Conservation (phyloP, 345 rosid species). For the Cardamine occulta region DNA sequence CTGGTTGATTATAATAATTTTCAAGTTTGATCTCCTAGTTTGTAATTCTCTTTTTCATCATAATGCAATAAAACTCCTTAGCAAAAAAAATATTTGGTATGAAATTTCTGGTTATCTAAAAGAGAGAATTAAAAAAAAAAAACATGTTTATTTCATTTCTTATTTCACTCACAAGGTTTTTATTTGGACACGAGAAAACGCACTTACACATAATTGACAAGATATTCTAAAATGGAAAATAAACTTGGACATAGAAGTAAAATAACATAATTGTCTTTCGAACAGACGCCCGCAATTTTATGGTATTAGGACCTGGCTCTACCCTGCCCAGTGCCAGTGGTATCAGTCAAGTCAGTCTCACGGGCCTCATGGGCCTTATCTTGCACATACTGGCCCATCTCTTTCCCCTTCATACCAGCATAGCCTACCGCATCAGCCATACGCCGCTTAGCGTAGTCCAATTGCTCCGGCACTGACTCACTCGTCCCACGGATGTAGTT, state of each 20-base stretch:
- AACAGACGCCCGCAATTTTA: not conserved
- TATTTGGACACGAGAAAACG: conserved; percentile 40
- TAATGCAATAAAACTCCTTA: not conserved
- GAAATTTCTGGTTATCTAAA: not conserved
- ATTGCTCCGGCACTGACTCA: conserved; percentile 47
- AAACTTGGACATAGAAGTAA: conserved; percentile 26
- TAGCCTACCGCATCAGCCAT: conserved; percentile 52
- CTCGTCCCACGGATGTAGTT: conserved; percentile 49
- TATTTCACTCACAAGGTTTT: conserved; percentile 26
- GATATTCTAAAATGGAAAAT: conserved; percentile 3
- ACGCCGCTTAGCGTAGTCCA: conserved; percentile 57
- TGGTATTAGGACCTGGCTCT: not conserved
- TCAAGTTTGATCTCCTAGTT: not conserved
- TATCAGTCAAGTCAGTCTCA: conserved; percentile 22
- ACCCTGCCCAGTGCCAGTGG: conserved; percentile 22
- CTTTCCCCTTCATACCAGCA: conserved; percentile 69
- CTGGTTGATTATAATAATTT: not conserved
- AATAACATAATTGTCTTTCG: conserved; percentile 3
- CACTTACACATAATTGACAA: conserved; percentile 23
- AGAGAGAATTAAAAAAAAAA: not conserved
- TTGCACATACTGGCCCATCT: conserved; percentile 54
- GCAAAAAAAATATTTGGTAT: not conserved
- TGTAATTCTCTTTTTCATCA: not conserved
- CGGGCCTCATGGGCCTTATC: conserved; percentile 37
- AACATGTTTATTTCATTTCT: conserved; percentile 28